Base-by-base conservation (phyloP, 495 filamentous ascomycete genomes). In the Cairneyella variabilis region DNA sequence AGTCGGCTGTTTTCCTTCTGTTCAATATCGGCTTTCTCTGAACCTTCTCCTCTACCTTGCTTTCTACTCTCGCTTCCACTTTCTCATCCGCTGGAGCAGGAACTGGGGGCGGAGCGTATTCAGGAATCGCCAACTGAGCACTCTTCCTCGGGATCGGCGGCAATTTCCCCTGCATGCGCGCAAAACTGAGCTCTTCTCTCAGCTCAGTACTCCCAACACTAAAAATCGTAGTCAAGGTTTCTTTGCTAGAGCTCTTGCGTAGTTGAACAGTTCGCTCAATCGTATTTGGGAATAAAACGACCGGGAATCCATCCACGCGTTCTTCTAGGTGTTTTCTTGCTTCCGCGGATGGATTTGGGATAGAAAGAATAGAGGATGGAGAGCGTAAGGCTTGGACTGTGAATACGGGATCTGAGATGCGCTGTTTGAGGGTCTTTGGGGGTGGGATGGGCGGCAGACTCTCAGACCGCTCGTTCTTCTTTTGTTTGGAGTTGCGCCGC, bases 141-240 rank as follows among this genome's bases (percentile, higher is more conserved):
- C n/a, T n/a, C 18, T 49, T 37, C 1, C 14, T 32, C 14, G 55
- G 59, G 7, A 61, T 37, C 11, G 58, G 36, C 9, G 58, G 58
- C 17, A 60, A 28, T 3, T 21, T 36, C 23, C 47, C 26, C 23
- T 57, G 59, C 0, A 58, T 20, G 32, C 59, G 26, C 8, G 59
- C 51, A 43, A 58, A 48, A 14, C 25, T 48, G 10, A 49, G 12
- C 22, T 62, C 59, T 17, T 53, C 59, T 16, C 59, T 40, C 1
- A 47, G 23, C 48, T 62, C 59, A 1, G 44, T 40, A 38, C 53
- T 58, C n/a, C 57, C 61, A 26, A 60, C 61, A 2, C 54, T 58
- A 25, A 64, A 58, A n/a, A 64, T 60, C 4, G 57, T 64, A 5
- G 49, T 52, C 36, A 64, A 30, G 8, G 61, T 64, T 20, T 64